Conservation (phyloP, 495 filamentous ascomycete species). For the Neurospora sp. region DNA sequence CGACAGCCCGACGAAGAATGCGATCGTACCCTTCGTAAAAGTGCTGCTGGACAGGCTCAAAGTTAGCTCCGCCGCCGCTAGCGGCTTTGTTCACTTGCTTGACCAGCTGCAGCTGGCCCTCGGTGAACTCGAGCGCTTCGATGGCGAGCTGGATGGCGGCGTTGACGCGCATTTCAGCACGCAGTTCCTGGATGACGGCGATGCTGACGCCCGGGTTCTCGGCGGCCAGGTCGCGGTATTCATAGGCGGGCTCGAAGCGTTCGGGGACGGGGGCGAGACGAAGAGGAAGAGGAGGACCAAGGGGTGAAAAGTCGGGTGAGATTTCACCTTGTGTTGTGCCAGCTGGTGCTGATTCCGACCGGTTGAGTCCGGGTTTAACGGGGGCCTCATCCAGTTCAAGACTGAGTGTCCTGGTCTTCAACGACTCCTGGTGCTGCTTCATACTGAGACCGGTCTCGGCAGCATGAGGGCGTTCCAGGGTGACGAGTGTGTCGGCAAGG, state of each 20-base stretch:
- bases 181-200: conserved; percentile 12
- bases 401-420: neutral
- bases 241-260: neutral
- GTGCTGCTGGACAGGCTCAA: conserved; percentile 14
- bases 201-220: conserved; percentile 3
- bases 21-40: conserved; percentile 24
- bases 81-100: conserved; percentile 15
- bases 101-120: conserved; percentile 18
- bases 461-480: neutral
- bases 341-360: neutral
- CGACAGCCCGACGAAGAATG: conserved; percentile 16
- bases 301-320: neutral
- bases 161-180: conserved; percentile 23
- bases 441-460: neutral
- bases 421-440: neutral
- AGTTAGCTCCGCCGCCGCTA: neutral
- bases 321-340: neutral
- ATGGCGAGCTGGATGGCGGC: conserved; percentile 23
- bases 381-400: neutral
- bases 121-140: conserved; percentile 23
- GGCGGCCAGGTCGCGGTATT: neutral
- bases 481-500: conserved; percentile 7
- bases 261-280: neutral
- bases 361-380: neutral
- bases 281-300: neutral